Percentiles rank a stretch among this genome's conserved stretches.
phyloP scores from a whole-genome alignment of 2,329 filamentous ascomycete species.

The Pyrenophora seminiperda region DNA sequence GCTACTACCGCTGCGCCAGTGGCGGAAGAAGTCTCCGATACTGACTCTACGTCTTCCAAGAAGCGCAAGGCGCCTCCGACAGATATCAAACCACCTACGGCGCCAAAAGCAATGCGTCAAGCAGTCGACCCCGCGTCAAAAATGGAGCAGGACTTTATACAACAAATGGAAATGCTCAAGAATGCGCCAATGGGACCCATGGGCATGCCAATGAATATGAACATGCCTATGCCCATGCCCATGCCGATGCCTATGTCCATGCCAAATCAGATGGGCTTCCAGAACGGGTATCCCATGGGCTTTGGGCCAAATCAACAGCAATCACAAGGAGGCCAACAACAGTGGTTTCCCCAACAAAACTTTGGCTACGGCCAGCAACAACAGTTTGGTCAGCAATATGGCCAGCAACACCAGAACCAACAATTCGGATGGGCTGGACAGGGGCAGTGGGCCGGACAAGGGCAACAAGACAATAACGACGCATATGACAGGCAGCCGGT shows the following conservation, averaged over 20 bases:
- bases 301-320: conserved; percentile 11
- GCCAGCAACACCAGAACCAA: conserved; percentile 17
- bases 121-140: conserved; percentile 59
- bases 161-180: conserved; percentile 53
- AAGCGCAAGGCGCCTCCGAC: conserved; percentile 83
- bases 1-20: conserved; percentile 40
- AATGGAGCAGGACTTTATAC: conserved; percentile 50
- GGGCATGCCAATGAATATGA: conserved; percentile 38
- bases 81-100: conserved; percentile 55
- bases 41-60: conserved; percentile 57
- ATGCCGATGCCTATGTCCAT: conserved; percentile 19
- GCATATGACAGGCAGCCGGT: conserved; percentile 96
- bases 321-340: conserved; percentile 7
- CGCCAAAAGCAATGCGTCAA: conserved; percentile 54
- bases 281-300: conserved; percentile 19
- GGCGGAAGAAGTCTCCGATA: conserved; percentile 43
- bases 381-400: conserved; percentile 9
- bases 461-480: conserved; percentile 46
- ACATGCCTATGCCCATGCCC: conserved; percentile 18
- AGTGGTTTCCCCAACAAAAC: conserved; percentile 62
- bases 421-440: conserved; percentile 19
- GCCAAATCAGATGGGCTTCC: conserved; percentile 3
- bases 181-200: conserved; percentile 47
- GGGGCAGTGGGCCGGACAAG: conserved; percentile 10
- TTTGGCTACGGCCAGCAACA: conserved; percentile 15